Evolutionary conservation across 345 rosid species (phyloP), one percentile per base, ranked within the genome.

Genomic region (Crucihimalaya himalaica): DNA sequence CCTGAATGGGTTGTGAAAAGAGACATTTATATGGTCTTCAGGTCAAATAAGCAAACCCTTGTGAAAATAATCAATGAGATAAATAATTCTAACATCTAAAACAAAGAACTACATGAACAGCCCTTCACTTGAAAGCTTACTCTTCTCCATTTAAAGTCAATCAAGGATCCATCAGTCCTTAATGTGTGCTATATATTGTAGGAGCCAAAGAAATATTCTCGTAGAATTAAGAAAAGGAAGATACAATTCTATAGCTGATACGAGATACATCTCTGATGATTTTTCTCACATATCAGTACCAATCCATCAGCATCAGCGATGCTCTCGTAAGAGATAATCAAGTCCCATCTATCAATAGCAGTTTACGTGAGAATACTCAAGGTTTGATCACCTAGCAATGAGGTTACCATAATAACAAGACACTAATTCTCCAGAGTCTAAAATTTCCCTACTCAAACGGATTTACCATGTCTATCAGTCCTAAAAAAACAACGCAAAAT

Each of bases 311-410:
- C 13, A 31, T 31, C 39, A 4, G 25, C 5, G 7, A 56, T 56
- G 23, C 21, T 16, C 21, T 55, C 5, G 4, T 29, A 6, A 54
- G 37, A 28, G 14, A 29, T 45, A 45, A 14, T 55, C 39, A n/a
- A 28, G n/a, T 8, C 23, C 8, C 31, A n/a, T 9, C 14, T 55
- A 55, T 29, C 21, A 9, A 55, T 3, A 15, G 5, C 15, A 39
- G 34, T 58, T 5, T 34, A 35, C 11, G 3, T 19, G 9, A 35
- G 46, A 59, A 59, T 39, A 61, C 20, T 39, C 18, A 60, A 39
- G 12, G 20, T 60, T 60, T 23, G 4, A 51, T 53, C n/a, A 68
- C 21, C 63, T 40, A 40, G 39, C 18, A 55, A 68, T 27, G 29
- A 54, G 14, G 50, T 40, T 23, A 8, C 29, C 55, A 43, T 31